Base-by-base conservation (phyloP, 352 stramenopile species). In the Halophytophthora batemanensis region DNA sequence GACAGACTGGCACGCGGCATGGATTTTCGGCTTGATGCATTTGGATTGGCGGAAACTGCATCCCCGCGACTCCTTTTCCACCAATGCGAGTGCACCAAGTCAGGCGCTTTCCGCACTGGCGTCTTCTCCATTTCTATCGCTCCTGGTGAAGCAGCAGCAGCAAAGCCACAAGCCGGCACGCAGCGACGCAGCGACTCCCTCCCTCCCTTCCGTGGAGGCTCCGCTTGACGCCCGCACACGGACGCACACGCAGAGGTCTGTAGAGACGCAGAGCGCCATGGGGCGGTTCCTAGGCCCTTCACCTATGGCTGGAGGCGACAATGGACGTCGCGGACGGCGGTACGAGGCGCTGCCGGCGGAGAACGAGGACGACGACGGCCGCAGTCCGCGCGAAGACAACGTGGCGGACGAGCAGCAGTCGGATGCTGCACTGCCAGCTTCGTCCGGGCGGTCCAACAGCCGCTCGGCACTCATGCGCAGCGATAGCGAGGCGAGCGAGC, bases 291-390 rank as follows among this genome's bases (percentile, higher is more conserved):
- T 84, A 28, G 59, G 73, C 19, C 43, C 63, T 25, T 71, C 72
- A 29, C 57, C 72, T 10, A 69, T 54, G 29, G 51, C 57, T 4
- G 62, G 40, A 31, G 55, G 57, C 50, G 76, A 81, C 19, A 36
- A 21, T 31, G 41, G 52, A 29, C 63, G 69, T 15, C 64, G 73
- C 29, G 56, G 60, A 22, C 80, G 75, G 18, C 64, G 74, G 8
- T 90, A 90, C 66, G 75, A 71, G 41, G 69, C 77, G 35, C 48
- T 90, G 19, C 72, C 74, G 2, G 66, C 61, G 0, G 60, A 67
- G 2, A 74, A 73, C 36, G 69, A 66, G 4, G 65, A 79, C 8
- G 56, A 64, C 6, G 29, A 47, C 19, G 38, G 35, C 19, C 34
- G 17, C 29, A 28, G 21, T n/a, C 13, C 29, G 6, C 28, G 35